Evolutionary conservation across 129 eudicot species (phyloP).

Genomic region (Silybum marianum): DNA sequence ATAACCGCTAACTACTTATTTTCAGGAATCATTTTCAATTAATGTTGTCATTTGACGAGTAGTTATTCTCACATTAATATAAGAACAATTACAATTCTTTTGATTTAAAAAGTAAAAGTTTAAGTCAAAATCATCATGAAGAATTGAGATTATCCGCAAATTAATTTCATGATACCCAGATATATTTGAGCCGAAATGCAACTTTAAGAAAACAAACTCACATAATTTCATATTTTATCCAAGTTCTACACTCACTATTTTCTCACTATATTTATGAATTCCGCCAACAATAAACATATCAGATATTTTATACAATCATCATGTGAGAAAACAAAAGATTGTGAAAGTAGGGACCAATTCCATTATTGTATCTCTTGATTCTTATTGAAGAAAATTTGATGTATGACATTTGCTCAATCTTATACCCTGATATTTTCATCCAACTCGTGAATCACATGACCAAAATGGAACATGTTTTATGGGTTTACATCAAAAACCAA

Average conservation of each 20-base stretch:
- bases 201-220: too few species aligned
- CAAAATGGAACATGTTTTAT: constrained; percentile 9
- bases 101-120: too few species aligned
- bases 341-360: background rate
- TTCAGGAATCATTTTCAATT: too few species aligned
- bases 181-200: too few species aligned
- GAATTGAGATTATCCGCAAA: too few species aligned
- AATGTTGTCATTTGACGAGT: too few species aligned
- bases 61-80: too few species aligned
- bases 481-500: constrained; percentile 9
- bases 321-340: background rate
- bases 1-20: too few species aligned
- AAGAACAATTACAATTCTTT: too few species aligned
- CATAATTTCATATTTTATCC: background rate
- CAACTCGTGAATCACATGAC: background rate
- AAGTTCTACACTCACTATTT: background rate
- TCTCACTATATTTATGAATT: background rate
- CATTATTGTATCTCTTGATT: background rate
- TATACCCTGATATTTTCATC: background rate
- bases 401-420: background rate
- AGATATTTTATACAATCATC: background rate
- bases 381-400: too few species aligned
- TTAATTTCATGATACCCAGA: too few species aligned
- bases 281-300: background rate
- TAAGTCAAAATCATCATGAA: too few species aligned